These are phyloP conservation scores for Scheffersomyces cryptocercus DNA, from an alignment of 1,139 yeast species.

Conservation along the genomic window DNA sequence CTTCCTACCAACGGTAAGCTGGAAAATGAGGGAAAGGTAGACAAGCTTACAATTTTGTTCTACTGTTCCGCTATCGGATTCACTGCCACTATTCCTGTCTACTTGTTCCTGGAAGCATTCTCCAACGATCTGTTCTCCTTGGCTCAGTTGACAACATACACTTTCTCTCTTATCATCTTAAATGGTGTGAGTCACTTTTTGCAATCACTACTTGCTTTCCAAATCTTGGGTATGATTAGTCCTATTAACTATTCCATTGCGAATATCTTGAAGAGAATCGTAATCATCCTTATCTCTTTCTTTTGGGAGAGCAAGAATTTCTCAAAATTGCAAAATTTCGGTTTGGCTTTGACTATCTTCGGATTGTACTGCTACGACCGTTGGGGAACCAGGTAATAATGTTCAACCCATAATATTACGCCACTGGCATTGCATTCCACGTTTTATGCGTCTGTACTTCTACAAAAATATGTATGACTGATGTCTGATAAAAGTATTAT, in stretches of 20 bases:
- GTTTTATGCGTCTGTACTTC: no score
- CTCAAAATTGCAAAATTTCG: constrained; percentile 59
- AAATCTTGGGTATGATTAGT: constrained; percentile 77
- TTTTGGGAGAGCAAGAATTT: constrained; percentile 70
- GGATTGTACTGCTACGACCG: constrained; percentile 73
- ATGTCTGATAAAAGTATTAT: no score
- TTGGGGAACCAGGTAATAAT: constrained; percentile 49
- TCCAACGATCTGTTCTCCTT: constrained; percentile 32
- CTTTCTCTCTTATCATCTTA: constrained; percentile 40
- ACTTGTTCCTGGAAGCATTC: constrained; percentile 63
- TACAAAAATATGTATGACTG: no score
- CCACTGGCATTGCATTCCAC: no score
- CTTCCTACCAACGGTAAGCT: constrained; percentile 17
- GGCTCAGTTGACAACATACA: constrained; percentile 33
- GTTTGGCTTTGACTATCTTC: constrained; percentile 64
- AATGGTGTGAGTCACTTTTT: constrained; percentile 83
- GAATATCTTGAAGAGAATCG: constrained; percentile 81
- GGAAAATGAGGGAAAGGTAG: constrained; percentile 51
- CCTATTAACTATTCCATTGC: constrained; percentile 94
- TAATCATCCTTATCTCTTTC: constrained; percentile 79
- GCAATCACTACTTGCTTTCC: constrained; percentile 87
- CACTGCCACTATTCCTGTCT: constrained; percentile 72
- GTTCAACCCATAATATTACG: no score
- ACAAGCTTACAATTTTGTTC: constrained; percentile 78
- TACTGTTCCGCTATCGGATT: constrained; percentile 87